Evolutionary conservation across 2,329 filamentous ascomycete genomes (phyloP), one percentile per base, ranked within the genome.

Genomic region (Calonectria crousiana): DNA sequence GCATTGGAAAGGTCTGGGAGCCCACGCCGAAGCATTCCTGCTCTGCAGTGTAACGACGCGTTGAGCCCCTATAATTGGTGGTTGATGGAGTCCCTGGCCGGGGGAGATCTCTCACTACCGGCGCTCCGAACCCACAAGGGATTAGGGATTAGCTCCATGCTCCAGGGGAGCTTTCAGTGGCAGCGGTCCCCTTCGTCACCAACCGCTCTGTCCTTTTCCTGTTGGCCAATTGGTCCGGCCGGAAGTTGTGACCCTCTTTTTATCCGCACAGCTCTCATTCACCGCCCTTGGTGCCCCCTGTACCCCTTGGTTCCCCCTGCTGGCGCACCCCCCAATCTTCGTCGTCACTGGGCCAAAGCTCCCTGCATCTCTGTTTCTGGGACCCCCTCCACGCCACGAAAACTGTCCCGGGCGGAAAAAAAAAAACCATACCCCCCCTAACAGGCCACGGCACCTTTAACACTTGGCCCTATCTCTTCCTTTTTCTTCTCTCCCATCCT

Each of bases 351-450:
- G 68, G 68, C 68, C 68, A 71, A 66, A 70, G 60, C 58, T 64
- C 68, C 68, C 56, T 70, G 68, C 47, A 34, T 34, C 38, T 28
- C 30, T 49, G 60, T 18, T 70, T 65, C 62, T 60, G 62, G 53
- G 51, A 4, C 53, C 70, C 58, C 71, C 71, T 56, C 58, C 58
- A 52, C 58, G 58, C 47, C 56, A 71, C 68, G 68, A 66, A 71
- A 71, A 71, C 69, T 75, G 68, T 71, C 60, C 68, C 69, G 64
- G 64, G 68, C 65, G 71, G 72, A n/a, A 44, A 44, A 41, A 80
- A 80, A 80, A 79, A 77, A 79, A 77, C 73, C 71, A 47, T 38
- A 65, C 60, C 23, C 60, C 66, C 69, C 76, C 44, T n/a, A n/a
- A 68, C 64, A 41, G 68, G 68, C 64, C 72, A 38, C 69, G 65